Evolutionary conservation across 257 asterid genomes (phyloP), one percentile per base, ranked within the genome.

Genomic region (Eucommia ulmoides): DNA sequence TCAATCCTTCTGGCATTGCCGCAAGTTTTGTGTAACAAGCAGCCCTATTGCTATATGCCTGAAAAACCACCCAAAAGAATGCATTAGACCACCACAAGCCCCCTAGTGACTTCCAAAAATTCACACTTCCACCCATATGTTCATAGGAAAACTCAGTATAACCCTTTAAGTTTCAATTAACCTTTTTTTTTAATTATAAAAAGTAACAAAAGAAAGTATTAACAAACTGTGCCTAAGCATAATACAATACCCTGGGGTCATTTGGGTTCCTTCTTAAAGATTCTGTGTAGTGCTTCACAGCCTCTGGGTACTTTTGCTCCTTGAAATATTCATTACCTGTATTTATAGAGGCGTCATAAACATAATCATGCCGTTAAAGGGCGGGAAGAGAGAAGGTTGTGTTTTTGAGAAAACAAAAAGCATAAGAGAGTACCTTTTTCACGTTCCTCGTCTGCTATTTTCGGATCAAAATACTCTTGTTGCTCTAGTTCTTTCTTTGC

Each of bases 31-130:
- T 81, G 68, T 88, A 88, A 60, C 87, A 77, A 22, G 97, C 95
- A 35, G 97, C 95, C 41, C 97, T 82, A 20, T 88, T 88, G 65
- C 97, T 88, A 58, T 81, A 88, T 41, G 94, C 80, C 97, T 88
- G 69, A 55, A 65, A 54, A 45, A n/a, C n/a, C 7, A 22, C 22
- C 19, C 17, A 56, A 9, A 35, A 7, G 24, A 52, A 18, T n/a
- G n/a, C n/a, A n/a, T n/a, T n/a, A n/a, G n/a, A n/a, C n/a, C n/a
- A n/a, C n/a, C n/a, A n/a, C n/a, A n/a, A n/a, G n/a, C n/a, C n/a
- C n/a, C n/a, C n/a, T n/a, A n/a, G n/a, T n/a, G n/a, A n/a, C n/a
- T n/a, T n/a, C n/a, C n/a, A n/a, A n/a, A n/a, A n/a, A n/a, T n/a
- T n/a, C n/a, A n/a, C n/a, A n/a, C n/a, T n/a, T n/a, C n/a, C n/a